Conservation (phyloP, 257 asterid genomes). For the Gentiana straminea region DNA sequence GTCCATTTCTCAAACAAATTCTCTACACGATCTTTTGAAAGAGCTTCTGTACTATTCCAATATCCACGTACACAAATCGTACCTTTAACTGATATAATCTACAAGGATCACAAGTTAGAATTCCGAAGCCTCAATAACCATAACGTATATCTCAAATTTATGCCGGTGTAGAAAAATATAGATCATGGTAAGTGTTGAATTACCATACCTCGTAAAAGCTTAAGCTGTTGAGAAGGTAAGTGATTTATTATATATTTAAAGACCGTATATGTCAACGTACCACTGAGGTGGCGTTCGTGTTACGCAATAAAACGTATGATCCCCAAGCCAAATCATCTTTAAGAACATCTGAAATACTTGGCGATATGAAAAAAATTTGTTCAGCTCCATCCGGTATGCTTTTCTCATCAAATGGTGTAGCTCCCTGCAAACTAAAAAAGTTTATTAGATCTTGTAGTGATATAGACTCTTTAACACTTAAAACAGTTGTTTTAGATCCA, state of each 20-base stretch:
- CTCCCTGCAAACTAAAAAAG: slow-evolving; percentile 44
- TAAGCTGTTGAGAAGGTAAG: neutral
- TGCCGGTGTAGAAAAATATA: neutral
- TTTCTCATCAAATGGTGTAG: slow-evolving; percentile 42
- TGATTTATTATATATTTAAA: too few species aligned
- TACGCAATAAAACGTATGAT: slow-evolving; percentile 65
- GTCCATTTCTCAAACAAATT: slow-evolving; percentile 55
- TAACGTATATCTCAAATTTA: neutral
- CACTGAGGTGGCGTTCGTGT: slow-evolving; percentile 85
- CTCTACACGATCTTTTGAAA: slow-evolving; percentile 32
- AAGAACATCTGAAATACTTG: slow-evolving; percentile 30
- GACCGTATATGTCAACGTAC: slow-evolving; percentile 25
- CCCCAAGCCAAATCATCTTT: slow-evolving; percentile 98
- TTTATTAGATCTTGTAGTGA: neutral
- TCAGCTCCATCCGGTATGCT: slow-evolving; percentile 54
- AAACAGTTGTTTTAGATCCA: too few species aligned
- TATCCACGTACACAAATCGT: slow-evolving; percentile 84
- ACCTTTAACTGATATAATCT: slow-evolving; percentile 60
- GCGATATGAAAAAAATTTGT: slow-evolving; percentile 66
- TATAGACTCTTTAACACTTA: too few species aligned
- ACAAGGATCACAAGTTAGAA: slow-evolving; percentile 21
- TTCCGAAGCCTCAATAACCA: neutral
- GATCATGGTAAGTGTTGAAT: too few species aligned
- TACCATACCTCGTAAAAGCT: too few species aligned
- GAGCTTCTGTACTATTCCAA: slow-evolving; percentile 58